These are phyloP conservation scores for Chloromonas sp. DNA, from an alignment of 163 green algal genomes.

Conservation along the genomic window DNA sequence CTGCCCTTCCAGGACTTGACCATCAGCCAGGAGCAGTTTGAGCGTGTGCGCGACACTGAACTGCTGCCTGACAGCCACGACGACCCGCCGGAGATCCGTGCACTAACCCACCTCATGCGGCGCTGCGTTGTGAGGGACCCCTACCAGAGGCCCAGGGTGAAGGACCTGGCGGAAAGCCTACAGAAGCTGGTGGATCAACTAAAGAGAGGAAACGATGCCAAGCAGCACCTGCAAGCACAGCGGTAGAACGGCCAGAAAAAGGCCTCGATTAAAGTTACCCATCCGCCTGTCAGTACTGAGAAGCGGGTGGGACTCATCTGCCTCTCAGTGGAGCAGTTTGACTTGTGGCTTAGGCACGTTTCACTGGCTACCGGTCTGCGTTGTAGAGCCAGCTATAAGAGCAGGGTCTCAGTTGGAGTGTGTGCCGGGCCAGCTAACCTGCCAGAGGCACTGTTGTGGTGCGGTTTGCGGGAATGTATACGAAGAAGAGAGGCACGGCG, in stretches of 20 bases:
- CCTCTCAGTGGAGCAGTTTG: no score
- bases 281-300: no score
- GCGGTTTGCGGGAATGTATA: no score
- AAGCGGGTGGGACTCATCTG: no score
- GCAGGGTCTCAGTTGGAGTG: no score
- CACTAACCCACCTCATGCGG: neutral
- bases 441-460: no score
- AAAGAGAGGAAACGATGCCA: neutral
- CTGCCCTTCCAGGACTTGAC: neutral
- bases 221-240: neutral
- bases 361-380: no score
- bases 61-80: neutral
- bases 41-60: neutral
- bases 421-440: no score
- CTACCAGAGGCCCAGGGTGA: neutral
- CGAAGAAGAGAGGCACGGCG: no score
- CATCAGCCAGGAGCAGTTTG: neutral
- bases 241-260: neutral
- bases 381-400: no score
- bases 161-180: neutral
- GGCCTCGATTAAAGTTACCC: no score
- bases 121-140: slow-evolving; percentile 5
- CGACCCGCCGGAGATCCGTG: slow-evolving; percentile 3
- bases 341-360: no score
- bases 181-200: neutral